Percentiles rank a stretch among this genome's conserved stretches.
These are phyloP conservation scores for Hypoxylon fuscum DNA, from an alignment of 495 filamentous ascomycete genomes.

Conservation along the genomic window DNA sequence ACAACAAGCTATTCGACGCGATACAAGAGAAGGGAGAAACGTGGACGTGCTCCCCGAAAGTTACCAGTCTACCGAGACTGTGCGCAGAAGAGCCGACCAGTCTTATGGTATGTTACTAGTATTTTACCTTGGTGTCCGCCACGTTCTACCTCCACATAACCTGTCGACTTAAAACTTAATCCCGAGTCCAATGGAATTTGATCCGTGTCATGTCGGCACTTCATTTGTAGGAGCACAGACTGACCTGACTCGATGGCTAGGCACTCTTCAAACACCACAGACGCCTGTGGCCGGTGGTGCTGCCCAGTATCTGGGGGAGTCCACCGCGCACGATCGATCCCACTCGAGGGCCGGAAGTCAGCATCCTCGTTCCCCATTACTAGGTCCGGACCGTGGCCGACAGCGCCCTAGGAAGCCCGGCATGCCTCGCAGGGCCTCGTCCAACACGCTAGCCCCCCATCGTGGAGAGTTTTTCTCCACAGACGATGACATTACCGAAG, in stretches of 20 bases:
- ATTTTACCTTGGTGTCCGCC: background rate
- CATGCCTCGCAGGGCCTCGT: constrained; percentile 75
- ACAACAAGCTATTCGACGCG: constrained; percentile 43
- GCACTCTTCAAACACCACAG: constrained; percentile 48
- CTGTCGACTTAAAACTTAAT: constrained; percentile 22
- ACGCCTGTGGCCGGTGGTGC: constrained; percentile 27
- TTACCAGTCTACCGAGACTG: constrained; percentile 58
- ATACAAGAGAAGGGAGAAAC: constrained; percentile 37
- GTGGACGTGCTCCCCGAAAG: constrained; percentile 48
- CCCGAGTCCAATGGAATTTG: constrained; percentile 6
- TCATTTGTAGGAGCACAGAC: constrained; percentile 9
- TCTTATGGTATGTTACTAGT: constrained; percentile 53
- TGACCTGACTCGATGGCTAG: constrained; percentile 40
- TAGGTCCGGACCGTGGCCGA: constrained; percentile 65
- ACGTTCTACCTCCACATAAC: constrained; percentile 17
- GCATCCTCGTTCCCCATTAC: constrained; percentile 58
- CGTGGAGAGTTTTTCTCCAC: constrained; percentile 91
- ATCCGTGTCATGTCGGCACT: constrained; percentile 18
- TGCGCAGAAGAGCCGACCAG: constrained; percentile 56
- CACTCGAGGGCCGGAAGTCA: constrained; percentile 41
- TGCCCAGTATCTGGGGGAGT: constrained; percentile 41
- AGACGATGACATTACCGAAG: constrained; percentile 87
- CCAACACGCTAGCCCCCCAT: constrained; percentile 76
- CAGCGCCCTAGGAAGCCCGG: constrained; percentile 73
- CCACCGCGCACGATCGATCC: constrained; percentile 45